These are phyloP conservation scores for Apiospora saccharicola DNA, from an alignment of 2,329 filamentous ascomycete species.

Conservation along the genomic window DNA sequence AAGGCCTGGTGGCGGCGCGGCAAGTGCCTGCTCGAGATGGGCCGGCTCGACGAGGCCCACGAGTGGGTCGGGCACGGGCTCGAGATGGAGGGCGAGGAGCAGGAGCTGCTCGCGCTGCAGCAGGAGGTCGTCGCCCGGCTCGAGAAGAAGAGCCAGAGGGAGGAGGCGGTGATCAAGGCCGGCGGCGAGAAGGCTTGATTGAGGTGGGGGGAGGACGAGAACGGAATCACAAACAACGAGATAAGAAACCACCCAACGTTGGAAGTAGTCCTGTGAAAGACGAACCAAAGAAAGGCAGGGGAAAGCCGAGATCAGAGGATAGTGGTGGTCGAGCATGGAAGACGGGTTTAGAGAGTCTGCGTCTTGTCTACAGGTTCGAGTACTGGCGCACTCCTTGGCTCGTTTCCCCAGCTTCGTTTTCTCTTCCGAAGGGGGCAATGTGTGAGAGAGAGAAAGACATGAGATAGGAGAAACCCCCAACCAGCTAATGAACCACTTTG, in stretches of 20 bases:
- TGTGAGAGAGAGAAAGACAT: background rate
- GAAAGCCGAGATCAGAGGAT: background rate
- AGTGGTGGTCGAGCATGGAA: background rate
- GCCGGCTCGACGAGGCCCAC: slow-evolving; percentile 79
- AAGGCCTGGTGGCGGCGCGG: slow-evolving; percentile 96
- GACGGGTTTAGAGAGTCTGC: background rate
- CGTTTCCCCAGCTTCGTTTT: background rate
- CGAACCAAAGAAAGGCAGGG: background rate
- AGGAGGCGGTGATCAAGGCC: background rate
- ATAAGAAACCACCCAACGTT: background rate
- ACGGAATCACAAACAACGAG: background rate
- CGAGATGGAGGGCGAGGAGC: slow-evolving; percentile 81
- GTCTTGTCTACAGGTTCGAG: background rate
- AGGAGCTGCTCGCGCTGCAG: slow-evolving; percentile 68
- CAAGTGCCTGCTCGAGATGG: slow-evolving; percentile 90
- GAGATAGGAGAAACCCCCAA: background rate
- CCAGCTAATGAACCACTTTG: background rate
- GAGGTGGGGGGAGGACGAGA: background rate
- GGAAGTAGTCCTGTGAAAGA: background rate
- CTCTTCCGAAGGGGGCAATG: background rate
- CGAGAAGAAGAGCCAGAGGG: slow-evolving; percentile 44
- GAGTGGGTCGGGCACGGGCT: slow-evolving; percentile 79
- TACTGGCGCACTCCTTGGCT: background rate
- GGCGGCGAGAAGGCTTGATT: background rate
- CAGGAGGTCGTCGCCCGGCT: slow-evolving; percentile 65